phyloP scores from a whole-genome alignment of 2,329 filamentous ascomycete genomes.

The Verticillium klebahnii region DNA sequence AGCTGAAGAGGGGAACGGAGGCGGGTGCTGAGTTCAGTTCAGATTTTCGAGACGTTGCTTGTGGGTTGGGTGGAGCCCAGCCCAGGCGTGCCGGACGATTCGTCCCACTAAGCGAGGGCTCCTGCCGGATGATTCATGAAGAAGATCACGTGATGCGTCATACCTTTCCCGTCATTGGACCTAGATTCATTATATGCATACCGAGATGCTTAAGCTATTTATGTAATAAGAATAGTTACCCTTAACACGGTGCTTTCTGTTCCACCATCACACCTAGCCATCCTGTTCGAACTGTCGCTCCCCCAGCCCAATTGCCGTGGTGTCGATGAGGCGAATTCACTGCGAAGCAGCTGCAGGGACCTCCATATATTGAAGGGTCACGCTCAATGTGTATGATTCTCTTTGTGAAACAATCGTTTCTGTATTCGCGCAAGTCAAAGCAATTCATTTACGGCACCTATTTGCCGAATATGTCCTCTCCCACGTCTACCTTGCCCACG shows the following conservation, averaged over 20 bases:
- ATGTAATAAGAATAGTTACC: neutral
- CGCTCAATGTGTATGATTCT: neutral
- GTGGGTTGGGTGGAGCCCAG: constrained; percentile 36
- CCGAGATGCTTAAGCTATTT: neutral
- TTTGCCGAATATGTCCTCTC: constrained; percentile 52
- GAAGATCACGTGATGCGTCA: constrained; percentile 5
- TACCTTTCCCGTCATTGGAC: neutral
- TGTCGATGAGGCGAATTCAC: too few relatives aligned
- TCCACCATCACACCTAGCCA: too few relatives aligned
- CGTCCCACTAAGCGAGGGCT: constrained; percentile 36
- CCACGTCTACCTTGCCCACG: constrained; percentile 81
- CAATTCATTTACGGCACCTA: neutral
- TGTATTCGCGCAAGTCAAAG: neutral
- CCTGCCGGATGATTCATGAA: constrained; percentile 20
- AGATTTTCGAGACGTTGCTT: constrained; percentile 34
- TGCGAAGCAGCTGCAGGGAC: too few relatives aligned
- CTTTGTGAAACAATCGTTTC: neutral
- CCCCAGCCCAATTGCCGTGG: too few relatives aligned
- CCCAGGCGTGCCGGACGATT: constrained; percentile 11
- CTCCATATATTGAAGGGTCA: too few relatives aligned
- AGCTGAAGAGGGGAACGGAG: constrained; percentile 30
- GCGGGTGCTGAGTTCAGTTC: constrained; percentile 9
- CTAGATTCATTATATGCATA: neutral
- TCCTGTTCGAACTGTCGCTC: too few relatives aligned
- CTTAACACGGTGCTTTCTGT: neutral